Evolutionary conservation across 352 stramenopile species (phyloP), one percentile per base, ranked within the genome.

Genomic region (Globisporangium iwayamae): DNA sequence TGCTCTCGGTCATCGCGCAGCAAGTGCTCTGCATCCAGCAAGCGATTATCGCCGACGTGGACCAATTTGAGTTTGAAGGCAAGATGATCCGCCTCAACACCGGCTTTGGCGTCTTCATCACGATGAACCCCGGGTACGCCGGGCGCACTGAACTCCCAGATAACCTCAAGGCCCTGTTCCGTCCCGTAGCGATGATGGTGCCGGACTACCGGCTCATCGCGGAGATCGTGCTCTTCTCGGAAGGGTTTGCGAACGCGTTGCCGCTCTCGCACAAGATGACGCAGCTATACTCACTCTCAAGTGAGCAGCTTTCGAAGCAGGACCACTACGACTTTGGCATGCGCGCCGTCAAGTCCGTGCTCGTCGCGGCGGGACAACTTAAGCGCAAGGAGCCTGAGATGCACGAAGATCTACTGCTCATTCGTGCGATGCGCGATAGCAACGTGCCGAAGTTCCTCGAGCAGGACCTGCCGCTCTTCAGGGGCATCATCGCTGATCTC

Each of bases 401-500:
- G 65, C 87, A 97, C 56, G 95, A 98, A 62, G 94, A 98, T 67
- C 50, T 98, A 39, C 72, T 98, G 36, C 71, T 98, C 14, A 98
- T 98, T 65, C 89, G 94, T n/a, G 94, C 95, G 9, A 98, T 98
- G 90, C 87, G 94, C 41, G 94, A 98, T 66, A 97, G 88, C 47
- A 98, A 98, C 64, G 90, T 98, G 1, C 94, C 95, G 16, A 98
- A 98, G 70, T 97, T 98, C 52, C 80, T 98, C 13, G 86, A 98
- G 72, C 89, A 98, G 52, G 95, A 98, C 64, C 72, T 98, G 32
- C 91, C 93, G 18, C 66, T 98, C 9, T 98, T 98, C 67, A 80
- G 90, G 4, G 94, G 94, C 25, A 98, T 98, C 74, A 92, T 98
- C 38, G 87, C 76, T 3, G 95, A 98, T 71, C 74, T 98, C 3